A percentile compares a stretch with the other conserved stretches of the same genome.
These are phyloP conservation scores for Chlorencoelia australis DNA, from an alignment of 2,329 filamentous ascomycete genomes.

Conservation along the genomic window DNA sequence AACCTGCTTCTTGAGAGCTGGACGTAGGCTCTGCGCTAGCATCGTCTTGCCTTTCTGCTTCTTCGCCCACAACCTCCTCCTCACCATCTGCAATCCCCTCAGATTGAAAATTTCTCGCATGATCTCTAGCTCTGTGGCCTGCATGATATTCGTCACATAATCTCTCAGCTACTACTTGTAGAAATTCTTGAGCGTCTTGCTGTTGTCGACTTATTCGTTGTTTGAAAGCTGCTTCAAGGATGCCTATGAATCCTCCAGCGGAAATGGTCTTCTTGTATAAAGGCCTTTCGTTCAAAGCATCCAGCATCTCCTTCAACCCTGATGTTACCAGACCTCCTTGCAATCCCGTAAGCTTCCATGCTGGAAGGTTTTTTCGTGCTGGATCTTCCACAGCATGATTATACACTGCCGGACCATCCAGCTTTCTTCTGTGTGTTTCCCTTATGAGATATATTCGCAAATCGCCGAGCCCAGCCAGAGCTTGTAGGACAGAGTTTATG, in stretches of 20 bases:
- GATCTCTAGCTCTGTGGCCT: constrained; percentile 59
- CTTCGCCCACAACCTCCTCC: constrained; percentile 5
- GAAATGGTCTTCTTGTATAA: constrained; percentile 91
- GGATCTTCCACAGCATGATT: constrained; percentile 44
- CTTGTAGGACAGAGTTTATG: constrained; percentile 94
- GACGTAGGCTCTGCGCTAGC: constrained; percentile 1
- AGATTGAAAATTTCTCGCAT: constrained; percentile 34
- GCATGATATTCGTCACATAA: constrained; percentile 92
- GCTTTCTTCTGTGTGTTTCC: constrained; percentile 72
- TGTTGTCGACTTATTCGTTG: constrained; percentile 90
- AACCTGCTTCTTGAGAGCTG: constrained; percentile 3
- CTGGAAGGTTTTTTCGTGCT: constrained; percentile 36
- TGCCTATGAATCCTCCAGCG: constrained; percentile 71
- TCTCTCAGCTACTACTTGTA: constrained; percentile 87
- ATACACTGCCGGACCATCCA: constrained; percentile 73
- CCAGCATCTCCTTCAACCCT: constrained; percentile 85
- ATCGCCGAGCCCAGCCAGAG: constrained; percentile 80
- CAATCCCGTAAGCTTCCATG: constrained; percentile 55
- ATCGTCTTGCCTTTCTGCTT: constrained; percentile 6
- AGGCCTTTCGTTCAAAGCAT: constrained; percentile 84
- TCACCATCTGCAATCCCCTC: constrained; percentile 3
- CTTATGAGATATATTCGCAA: constrained; percentile 85
- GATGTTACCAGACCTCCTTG: constrained; percentile 76
- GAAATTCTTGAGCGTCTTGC: constrained; percentile 94
- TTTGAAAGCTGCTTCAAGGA: constrained; percentile 75